These are phyloP conservation scores for Skeletonema costatum DNA, from an alignment of 108 stramenopile genomes.

Conservation along the genomic window DNA sequence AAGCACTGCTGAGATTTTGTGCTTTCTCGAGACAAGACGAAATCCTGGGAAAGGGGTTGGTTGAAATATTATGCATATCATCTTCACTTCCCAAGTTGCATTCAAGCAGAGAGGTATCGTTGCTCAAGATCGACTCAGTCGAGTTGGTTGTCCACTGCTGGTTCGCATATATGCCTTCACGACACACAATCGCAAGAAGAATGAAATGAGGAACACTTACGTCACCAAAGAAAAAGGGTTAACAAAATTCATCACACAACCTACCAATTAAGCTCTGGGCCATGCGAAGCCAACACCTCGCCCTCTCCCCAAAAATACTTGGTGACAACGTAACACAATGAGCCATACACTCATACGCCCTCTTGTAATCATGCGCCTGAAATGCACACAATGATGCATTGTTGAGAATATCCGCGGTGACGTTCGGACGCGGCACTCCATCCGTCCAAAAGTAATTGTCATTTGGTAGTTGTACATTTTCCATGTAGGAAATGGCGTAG, in stretches of 20 bases:
- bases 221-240: neutral
- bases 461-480: conserved; percentile 3
- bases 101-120: neutral
- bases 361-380: conserved; percentile 56
- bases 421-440: conserved; percentile 60
- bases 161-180: conserved; percentile 29
- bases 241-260: neutral
- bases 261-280: conserved; percentile 80
- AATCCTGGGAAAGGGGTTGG: conserved; percentile 27
- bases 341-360: conserved; percentile 75
- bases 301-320: conserved; percentile 38
- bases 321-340: conserved; percentile 49
- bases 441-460: conserved; percentile 53
- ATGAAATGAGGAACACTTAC: neutral
- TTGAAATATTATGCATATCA: conserved; percentile 35
- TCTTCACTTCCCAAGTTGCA: conserved; percentile 41
- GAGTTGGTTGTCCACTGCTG: conserved; percentile 10
- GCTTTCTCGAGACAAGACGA: conserved; percentile 32
- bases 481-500: conserved; percentile 51
- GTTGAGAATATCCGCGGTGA: conserved; percentile 57
- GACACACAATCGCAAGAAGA: neutral
- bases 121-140: conserved; percentile 3
- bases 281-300: conserved; percentile 76
- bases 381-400: conserved; percentile 76
- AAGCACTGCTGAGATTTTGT: conserved; percentile 14